Evolutionary conservation across 202 grass and related monocot species (phyloP).

Genomic region (Bolboschoenoplectus hybrid): DNA sequence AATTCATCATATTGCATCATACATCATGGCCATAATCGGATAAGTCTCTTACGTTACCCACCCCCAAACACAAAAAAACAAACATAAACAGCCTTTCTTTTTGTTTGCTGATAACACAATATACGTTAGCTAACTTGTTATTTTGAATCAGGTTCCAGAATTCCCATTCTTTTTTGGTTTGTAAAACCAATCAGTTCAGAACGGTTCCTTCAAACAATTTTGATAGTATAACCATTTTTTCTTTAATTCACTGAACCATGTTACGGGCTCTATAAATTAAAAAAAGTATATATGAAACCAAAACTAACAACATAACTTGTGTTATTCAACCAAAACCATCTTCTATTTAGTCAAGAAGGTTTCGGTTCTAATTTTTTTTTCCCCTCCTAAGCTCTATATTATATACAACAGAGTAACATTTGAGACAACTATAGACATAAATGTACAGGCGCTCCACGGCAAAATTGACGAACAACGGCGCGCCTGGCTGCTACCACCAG

Average conservation of each 20-base stretch:
- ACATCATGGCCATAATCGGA: not conserved
- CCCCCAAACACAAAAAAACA: not conserved
- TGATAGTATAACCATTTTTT: not conserved
- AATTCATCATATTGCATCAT: not conserved
- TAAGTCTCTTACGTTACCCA: not conserved
- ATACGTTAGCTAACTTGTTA: not conserved
- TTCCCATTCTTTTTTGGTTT: not conserved
- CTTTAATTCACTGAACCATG: not conserved
- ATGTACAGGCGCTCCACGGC: conserved; percentile 31
- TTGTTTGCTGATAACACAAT: not conserved
- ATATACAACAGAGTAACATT: conserved; percentile 35
- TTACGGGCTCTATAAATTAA: not conserved
- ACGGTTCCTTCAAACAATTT: not conserved
- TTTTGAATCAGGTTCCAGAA: not conserved
- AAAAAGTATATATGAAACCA: not conserved
- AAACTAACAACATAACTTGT: conserved; percentile 11
- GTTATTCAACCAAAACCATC: conserved; percentile 18
- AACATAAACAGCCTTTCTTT: not conserved
- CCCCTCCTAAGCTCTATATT: conserved; percentile 20
- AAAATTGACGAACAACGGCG: conserved; percentile 38
- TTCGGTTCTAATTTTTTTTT: conserved; percentile 8
- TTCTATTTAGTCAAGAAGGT: conserved; percentile 27
- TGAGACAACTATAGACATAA: not conserved
- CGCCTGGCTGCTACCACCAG: not conserved
- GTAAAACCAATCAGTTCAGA: not conserved